phyloP scores from a whole-genome alignment of 768 basidiomycete species.

The Mycena capillaripes region DNA sequence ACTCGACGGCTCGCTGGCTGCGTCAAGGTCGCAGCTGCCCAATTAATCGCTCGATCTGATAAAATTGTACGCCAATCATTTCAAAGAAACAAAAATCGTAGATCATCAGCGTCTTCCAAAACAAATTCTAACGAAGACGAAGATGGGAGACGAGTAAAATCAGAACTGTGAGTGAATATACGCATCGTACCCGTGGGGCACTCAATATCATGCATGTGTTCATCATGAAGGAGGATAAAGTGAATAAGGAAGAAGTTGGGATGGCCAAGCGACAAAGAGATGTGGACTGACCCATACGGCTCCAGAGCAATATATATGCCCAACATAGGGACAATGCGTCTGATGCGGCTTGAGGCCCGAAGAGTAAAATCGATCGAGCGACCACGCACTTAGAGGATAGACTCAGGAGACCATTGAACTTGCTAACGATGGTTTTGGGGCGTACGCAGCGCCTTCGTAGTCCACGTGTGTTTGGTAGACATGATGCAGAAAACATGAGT shows the following conservation, averaged over 20 bases:
- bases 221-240: background rate
- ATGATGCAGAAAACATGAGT: background rate
- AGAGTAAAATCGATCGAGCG: too few species aligned
- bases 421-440: background rate
- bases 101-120: background rate
- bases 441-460: background rate
- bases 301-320: background rate
- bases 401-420: background rate
- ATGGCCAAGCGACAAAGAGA: background rate
- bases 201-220: constrained; percentile 1
- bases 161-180: background rate
- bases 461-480: background rate
- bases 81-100: background rate
- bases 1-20: background rate
- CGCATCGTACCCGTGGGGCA: background rate
- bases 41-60: too few species aligned
- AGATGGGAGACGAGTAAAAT: background rate
- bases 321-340: background rate
- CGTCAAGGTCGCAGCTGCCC: too few species aligned
- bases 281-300: background rate
- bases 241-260: background rate
- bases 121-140: background rate
- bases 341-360: background rate
- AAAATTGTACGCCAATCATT: background rate
- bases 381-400: too few species aligned